These are phyloP conservation scores for Solanum etuberosum DNA, from an alignment of 257 asterid species.

Conservation along the genomic window DNA sequence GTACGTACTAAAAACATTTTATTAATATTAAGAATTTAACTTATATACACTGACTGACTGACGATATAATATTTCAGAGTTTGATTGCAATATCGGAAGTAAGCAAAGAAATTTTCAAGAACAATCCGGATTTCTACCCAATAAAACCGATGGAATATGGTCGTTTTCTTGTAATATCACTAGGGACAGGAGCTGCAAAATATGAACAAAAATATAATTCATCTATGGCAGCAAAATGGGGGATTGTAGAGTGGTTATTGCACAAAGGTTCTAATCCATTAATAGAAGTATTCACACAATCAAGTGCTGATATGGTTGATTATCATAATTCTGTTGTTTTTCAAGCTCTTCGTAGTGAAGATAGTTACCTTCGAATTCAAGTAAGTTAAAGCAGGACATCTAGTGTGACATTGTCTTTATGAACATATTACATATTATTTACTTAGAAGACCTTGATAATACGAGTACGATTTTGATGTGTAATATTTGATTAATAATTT, in stretches of 20 bases:
- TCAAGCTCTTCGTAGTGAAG: constrained; percentile 17
- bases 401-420: too few species aligned
- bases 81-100: constrained; percentile 31
- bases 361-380: constrained; percentile 40
- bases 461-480: not conserved
- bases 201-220: constrained; percentile 17
- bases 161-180: constrained; percentile 26
- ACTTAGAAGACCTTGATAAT: too few species aligned
- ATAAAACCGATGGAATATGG: constrained; percentile 15
- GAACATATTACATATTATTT: not conserved
- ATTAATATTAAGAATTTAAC: not conserved
- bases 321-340: constrained; percentile 26
- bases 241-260: constrained; percentile 23
- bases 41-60: not conserved
- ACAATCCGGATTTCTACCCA: constrained; percentile 12
- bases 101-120: constrained; percentile 14
- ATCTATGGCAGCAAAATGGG: constrained; percentile 26
- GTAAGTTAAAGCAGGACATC: constrained; percentile 6
- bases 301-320: constrained; percentile 44
- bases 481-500: not conserved
- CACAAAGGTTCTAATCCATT: constrained; percentile 23
- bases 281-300: constrained; percentile 22
- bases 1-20: constrained; percentile 1
- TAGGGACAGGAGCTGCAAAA: constrained; percentile 38
- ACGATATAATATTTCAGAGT: constrained; percentile 12